Conservation (phyloP, 441 rosid species). For the Cnidoscolus chayamansa region DNA sequence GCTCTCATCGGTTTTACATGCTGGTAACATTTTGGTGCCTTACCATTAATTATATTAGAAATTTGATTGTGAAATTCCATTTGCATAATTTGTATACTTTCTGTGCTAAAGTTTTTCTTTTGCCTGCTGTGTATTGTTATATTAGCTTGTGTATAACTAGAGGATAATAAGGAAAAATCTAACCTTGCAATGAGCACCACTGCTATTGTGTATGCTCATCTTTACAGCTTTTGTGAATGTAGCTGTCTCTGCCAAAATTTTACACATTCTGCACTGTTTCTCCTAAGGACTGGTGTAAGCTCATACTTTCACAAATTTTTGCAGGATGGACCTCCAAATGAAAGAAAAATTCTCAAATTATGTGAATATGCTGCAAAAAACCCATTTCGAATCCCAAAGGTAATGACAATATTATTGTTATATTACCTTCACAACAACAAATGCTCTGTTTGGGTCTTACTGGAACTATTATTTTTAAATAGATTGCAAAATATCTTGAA, state of each 20-base stretch:
- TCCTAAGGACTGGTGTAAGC: neutral
- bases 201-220: neutral
- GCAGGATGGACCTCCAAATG: constrained; percentile 77
- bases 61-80: neutral
- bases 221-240: neutral
- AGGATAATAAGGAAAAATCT: neutral
- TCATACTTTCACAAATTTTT: constrained; percentile 17
- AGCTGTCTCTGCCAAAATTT: neutral
- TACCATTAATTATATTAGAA: neutral
- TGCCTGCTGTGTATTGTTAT: too few species aligned
- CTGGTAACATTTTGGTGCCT: constrained; percentile 5
- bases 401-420: constrained; percentile 16
- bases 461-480: constrained; percentile 19
- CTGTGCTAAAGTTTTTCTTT: too few species aligned
- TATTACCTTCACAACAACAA: constrained; percentile 13
- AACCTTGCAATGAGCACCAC: neutral
- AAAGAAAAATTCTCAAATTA: constrained; percentile 77
- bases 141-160: neutral
- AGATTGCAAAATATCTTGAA: constrained; percentile 93
- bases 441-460: constrained; percentile 8
- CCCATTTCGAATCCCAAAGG: constrained; percentile 94
- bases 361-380: constrained; percentile 96
- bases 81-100: neutral
- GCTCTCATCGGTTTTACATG: neutral
- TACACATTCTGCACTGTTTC: neutral